phyloP scores from a whole-genome alignment of 257 asterid species.

The Paraleonurus japonicus region DNA sequence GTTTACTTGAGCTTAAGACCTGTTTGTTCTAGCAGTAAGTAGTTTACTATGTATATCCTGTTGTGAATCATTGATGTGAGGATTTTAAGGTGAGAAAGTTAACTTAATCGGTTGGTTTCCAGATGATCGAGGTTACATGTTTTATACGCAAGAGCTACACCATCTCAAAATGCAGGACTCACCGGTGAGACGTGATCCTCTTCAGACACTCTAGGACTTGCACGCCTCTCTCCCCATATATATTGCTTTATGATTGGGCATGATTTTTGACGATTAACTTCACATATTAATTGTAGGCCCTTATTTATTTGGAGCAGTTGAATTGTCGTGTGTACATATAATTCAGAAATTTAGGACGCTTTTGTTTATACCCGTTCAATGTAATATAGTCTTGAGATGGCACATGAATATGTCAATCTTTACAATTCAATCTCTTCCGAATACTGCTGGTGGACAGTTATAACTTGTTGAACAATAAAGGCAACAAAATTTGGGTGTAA shows the following conservation, averaged over 20 bases:
- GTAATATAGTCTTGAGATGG: neutral
- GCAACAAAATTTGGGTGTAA: no score
- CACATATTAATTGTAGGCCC: neutral
- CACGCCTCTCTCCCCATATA: constrained; percentile 6
- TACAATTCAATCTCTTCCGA: neutral
- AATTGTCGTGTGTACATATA: constrained; percentile 9
- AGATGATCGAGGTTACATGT: constrained; percentile 19
- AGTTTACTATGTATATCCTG: constrained; percentile 4
- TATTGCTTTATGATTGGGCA: constrained; percentile 1
- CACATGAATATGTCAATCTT: neutral
- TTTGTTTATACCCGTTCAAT: neutral
- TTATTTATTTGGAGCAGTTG: constrained; percentile 17
- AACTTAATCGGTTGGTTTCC: constrained; percentile 11
- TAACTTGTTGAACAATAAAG: no score
- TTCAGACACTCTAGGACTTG: neutral
- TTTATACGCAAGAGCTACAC: constrained; percentile 4
- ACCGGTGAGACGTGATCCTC: constrained; percentile 11
- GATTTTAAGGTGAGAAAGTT: constrained; percentile 1
- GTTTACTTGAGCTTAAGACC: constrained; percentile 11
- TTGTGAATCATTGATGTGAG: neutral
- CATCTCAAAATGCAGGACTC: neutral
- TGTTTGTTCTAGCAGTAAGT: constrained; percentile 20
- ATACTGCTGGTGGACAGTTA: neutral
- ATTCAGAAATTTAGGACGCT: neutral
- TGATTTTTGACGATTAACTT: constrained; percentile 10